Percentiles rank a stretch among this genome's conserved stretches.
phyloP scores from a whole-genome alignment of 345 rosid species.

The Bretschneidera sinensis region DNA sequence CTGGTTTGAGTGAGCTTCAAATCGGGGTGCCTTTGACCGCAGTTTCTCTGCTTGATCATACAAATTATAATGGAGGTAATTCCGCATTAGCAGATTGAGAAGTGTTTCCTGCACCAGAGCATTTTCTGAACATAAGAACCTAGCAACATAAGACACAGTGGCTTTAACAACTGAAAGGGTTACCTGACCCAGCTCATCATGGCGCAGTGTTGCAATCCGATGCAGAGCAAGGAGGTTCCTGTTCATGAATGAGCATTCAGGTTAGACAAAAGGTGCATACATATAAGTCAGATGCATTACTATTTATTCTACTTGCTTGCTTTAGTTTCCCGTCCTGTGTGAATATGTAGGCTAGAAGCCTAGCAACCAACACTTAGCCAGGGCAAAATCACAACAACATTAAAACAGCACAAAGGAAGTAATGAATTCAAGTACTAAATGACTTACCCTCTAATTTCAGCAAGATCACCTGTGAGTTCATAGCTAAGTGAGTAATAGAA shows the following conservation, averaged over 20 bases:
- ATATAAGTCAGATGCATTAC: not conserved
- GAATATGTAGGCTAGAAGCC: not conserved
- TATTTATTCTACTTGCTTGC: not conserved
- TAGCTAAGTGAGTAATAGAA: conserved; percentile 55
- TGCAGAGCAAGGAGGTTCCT: conserved; percentile 54
- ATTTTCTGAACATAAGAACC: not conserved
- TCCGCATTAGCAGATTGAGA: conserved; percentile 53
- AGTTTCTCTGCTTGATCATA: conserved; percentile 65
- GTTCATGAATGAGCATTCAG: conserved; percentile 13
- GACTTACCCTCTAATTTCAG: conserved; percentile 54
- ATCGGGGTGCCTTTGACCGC: conserved; percentile 57
- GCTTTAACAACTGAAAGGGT: not conserved
- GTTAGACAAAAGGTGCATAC: conserved; percentile 5
- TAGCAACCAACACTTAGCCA: too few species aligned
- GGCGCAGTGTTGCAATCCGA: conserved; percentile 55
- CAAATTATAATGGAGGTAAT: conserved; percentile 57
- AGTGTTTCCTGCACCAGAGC: conserved; percentile 45
- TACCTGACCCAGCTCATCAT: too few species aligned
- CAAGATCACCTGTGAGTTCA: conserved; percentile 53
- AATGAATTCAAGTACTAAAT: not conserved
- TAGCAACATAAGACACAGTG: not conserved
- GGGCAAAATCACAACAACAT: too few species aligned
- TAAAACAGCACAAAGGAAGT: not conserved
- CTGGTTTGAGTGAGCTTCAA: conserved; percentile 52
- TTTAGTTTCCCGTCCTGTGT: not conserved